Evolutionary conservation across 176 grass and related monocot species (phyloP), one percentile per base, ranked within the genome.

Genomic region (Paspalum notatum): DNA sequence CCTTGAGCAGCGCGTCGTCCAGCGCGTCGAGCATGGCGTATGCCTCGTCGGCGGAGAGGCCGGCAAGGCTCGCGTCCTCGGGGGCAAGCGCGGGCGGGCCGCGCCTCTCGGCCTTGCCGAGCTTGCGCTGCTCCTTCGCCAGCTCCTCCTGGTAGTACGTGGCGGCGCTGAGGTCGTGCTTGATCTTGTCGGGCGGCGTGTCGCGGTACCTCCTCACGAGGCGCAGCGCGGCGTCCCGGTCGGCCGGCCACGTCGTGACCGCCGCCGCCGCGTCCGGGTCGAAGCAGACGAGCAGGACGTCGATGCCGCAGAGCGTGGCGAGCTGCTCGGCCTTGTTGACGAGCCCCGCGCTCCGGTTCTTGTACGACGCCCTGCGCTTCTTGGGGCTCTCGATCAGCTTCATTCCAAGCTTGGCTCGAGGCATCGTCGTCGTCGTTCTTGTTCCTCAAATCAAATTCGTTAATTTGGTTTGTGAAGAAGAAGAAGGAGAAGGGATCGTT

Each of bases 321-420:
- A 86, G 62, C 70, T 86, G 15, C 62, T 27, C 40, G 13, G 20
- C 17, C 62, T 86, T 80, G 26, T 42, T 2, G 20, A n/a, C n/a
- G 60, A 86, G 84, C 43, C 77, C 71, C 20, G 26, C 15, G 27
- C 32, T 20, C 9, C 70, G 49, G 25, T 49, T 86, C 84, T 60
- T 68, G 84, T 68, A 81, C 0, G 76, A 74, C 5, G n/a, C 14
- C 59, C 73, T 72, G 39, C 68, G 68, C 68, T 66, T 80, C 58
- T 73, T 85, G 24, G 12, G 18, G 49, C 66, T 15, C 12, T 25
- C 68, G 59, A 85, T 55, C 25, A 66, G 77, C 24, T 80, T 72
- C 49, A 80, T 66, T 59, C 22, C 68, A 40, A 66, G 13, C 74
- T 83, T 83, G 15, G 1, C 46, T 7, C 67, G 74, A 66, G 74